phyloP scores from a whole-genome alignment of 495 filamentous ascomycete species.

The Aspergillus indologenus region DNA sequence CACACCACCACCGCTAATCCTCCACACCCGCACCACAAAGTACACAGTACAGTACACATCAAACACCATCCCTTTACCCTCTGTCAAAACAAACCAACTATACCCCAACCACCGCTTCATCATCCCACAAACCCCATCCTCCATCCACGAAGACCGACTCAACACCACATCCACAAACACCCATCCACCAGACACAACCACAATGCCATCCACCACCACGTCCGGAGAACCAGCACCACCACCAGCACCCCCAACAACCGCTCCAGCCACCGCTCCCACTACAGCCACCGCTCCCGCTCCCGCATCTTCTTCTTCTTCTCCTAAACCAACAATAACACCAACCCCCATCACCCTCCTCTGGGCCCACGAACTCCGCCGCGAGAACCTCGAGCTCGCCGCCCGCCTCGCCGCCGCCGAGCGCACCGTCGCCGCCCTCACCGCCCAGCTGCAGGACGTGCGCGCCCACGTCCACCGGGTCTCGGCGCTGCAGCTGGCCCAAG shows the following conservation, averaged over 20 bases:
- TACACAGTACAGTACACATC: too few relatives aligned
- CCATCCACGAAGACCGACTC: constrained; percentile 1
- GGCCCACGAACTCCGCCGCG: constrained; percentile 33
- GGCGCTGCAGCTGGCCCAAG: too few relatives aligned
- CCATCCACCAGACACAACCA: constrained; percentile 9
- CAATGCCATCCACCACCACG: too few relatives aligned
- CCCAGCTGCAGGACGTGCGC: constrained; percentile 9
- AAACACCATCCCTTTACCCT: too few relatives aligned
- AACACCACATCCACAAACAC: constrained; percentile 7
- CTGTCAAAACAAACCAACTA: neutral
- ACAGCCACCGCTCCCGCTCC: constrained; percentile 8
- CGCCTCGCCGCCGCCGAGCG: constrained; percentile 9
- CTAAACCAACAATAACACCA: constrained; percentile 3
- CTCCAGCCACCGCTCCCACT: neutral
- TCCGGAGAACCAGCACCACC: too few relatives aligned
- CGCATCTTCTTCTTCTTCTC: too few relatives aligned
- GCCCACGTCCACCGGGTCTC: constrained; percentile 9
- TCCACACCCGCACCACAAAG: too few relatives aligned
- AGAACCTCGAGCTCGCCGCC: constrained; percentile 29
- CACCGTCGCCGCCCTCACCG: constrained; percentile 2
- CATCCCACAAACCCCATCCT: neutral
- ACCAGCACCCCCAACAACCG: too few relatives aligned
- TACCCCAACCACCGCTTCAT: neutral
- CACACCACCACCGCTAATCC: too few relatives aligned
- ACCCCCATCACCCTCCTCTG: constrained; percentile 28